phyloP scores from a whole-genome alignment of 306 rosid species.

The Acacia confusa region DNA sequence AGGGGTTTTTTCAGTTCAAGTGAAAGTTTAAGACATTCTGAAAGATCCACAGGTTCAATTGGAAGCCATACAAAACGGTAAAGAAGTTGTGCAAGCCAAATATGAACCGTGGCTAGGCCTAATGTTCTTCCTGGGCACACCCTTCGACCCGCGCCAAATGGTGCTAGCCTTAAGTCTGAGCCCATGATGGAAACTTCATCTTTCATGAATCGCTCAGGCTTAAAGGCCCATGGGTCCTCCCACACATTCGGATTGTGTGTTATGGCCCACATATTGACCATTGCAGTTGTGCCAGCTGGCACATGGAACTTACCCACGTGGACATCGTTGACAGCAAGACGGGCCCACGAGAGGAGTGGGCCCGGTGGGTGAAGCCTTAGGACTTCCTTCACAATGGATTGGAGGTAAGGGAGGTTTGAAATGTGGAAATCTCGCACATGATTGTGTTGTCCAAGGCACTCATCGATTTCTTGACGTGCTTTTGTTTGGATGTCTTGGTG shows the following conservation, averaged over 20 bases:
- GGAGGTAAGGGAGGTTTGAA: conserved; percentile 66
- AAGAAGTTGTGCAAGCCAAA: conserved; percentile 81
- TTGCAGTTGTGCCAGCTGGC: conserved; percentile 90
- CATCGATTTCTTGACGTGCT: conserved; percentile 65
- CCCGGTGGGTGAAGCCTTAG: conserved; percentile 89
- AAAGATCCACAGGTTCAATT: conserved; percentile 52
- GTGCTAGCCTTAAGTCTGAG: conserved; percentile 74
- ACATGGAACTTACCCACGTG: conserved; percentile 61
- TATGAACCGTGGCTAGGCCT: conserved; percentile 71
- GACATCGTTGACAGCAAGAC: conserved; percentile 64
- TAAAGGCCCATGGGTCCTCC: conserved; percentile 75
- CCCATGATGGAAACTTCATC: conserved; percentile 74
- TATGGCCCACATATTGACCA: conserved; percentile 99
- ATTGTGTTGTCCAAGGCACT: conserved; percentile 43
- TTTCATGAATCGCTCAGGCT: conserved; percentile 66
- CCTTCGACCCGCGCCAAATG: conserved; percentile 84
- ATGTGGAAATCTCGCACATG: conserved; percentile 70
- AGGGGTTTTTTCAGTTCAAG: conserved; percentile 77
- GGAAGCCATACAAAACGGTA: conserved; percentile 66
- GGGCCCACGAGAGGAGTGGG: conserved; percentile 95
- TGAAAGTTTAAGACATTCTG: conserved; percentile 70
- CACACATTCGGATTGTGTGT: conserved; percentile 65
- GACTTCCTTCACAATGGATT: conserved; percentile 83
- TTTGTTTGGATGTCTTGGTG: conserved; percentile 75
- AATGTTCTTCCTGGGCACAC: conserved; percentile 75